Base-by-base conservation (phyloP, 2,329 filamentous ascomycete genomes). In the Trichophyton equinum region DNA sequence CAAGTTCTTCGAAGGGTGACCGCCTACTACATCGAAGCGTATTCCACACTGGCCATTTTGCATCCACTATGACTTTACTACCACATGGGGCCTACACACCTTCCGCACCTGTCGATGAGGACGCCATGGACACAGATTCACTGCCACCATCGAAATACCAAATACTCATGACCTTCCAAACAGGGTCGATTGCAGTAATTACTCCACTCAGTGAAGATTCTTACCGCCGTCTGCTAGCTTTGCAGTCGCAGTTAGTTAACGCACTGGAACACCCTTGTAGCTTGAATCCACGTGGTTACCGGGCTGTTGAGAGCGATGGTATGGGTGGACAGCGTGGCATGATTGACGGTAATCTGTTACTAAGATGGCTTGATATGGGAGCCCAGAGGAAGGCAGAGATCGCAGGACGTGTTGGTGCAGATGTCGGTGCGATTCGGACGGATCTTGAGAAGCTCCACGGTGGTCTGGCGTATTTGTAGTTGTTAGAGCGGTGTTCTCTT, bases 1-100 rank as follows among this genome's bases (percentile, higher is more conserved):
- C 92, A 15, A 95, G 95, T 77, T 95, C 91, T 5, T 84, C 96
- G 38, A 88, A 92, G 61, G 94, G 94, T 57, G 87, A 91, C 68
- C 83, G 91, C 46, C 82, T 99, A 25, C 82, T 99, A 6, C 89
- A 92, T 73, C 85, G 89, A 62, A 89, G 88, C 59, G 89, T 90
- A 62, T 97, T 99, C 76, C 87, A 91, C 70, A 85, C 89, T 0
- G 91, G 89, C 42, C 89, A 96, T 72, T 82, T 86, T 65, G 84
- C 88, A 0, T 86, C 88, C 0, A 82, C 82, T 42, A 86, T 91
- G 66, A 84, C 86, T 20, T 82, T 96, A 57, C 80, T 97, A 38
- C 87, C 89, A 1, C 85, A 85, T 15, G 84, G 83, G 3, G 73
- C 83, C 56, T 77, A 77, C 15, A 71, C 80, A 58, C 74, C 72